Evolutionary conservation across 805 yeast genomes (phyloP).

Genomic region (Cyberlindnera euphorbiiphila): DNA sequence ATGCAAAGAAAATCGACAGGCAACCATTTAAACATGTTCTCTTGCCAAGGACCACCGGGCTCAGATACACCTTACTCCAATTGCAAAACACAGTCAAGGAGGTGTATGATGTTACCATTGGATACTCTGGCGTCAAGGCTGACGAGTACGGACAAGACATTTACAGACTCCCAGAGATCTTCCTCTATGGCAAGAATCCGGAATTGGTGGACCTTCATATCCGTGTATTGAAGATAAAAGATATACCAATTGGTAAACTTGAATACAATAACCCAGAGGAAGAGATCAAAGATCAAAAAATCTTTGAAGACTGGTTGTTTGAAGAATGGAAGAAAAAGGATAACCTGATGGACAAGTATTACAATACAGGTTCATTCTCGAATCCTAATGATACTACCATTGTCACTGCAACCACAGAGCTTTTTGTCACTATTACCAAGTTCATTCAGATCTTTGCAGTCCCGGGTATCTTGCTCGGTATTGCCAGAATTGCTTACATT

Average conservation of each 20-base stretch:
- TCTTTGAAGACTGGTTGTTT: constrained; percentile 73
- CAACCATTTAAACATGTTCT: constrained; percentile 59
- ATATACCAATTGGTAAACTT: constrained; percentile 61
- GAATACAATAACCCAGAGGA: constrained; percentile 41
- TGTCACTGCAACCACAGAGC: constrained; percentile 14
- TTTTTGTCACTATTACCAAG: constrained; percentile 26
- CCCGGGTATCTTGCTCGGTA: constrained; percentile 27
- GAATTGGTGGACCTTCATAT: constrained; percentile 59
- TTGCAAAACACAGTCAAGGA: constrained; percentile 49
- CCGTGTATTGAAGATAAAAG: constrained; percentile 50
- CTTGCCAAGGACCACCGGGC: constrained; percentile 81
- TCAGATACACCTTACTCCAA: constrained; percentile 59
- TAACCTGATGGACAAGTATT: constrained; percentile 57
- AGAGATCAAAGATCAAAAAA: constrained; percentile 33
- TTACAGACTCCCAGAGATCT: constrained; percentile 61
- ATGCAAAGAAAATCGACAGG: constrained; percentile 47
- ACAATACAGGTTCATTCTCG: constrained; percentile 49
- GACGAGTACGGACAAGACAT: constrained; percentile 73
- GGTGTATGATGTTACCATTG: constrained; percentile 81
- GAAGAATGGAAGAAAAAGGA: constrained; percentile 79
- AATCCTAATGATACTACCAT: constrained; percentile 18
- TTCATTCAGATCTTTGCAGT: constrained; percentile 31
- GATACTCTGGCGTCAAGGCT: constrained; percentile 65
- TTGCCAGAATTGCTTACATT: constrained; percentile 15
- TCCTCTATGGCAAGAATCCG: constrained; percentile 72